These are phyloP conservation scores for Penicillium sp. DNA, from an alignment of 2,329 filamentous ascomycete species.

Conservation along the genomic window DNA sequence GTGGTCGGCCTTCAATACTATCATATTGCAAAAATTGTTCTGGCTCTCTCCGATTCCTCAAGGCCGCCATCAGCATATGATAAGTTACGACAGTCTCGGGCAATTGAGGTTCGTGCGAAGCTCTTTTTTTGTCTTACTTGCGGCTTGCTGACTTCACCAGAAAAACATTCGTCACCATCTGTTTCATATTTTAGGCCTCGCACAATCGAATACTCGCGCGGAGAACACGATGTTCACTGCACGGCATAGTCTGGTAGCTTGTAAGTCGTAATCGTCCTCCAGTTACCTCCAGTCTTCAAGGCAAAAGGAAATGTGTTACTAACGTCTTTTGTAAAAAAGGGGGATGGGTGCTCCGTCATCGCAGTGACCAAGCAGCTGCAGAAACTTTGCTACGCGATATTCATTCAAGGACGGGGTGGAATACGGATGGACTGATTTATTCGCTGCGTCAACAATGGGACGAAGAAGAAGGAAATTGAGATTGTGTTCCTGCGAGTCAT, in stretches of 20 bases:
- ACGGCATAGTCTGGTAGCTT: constrained; percentile 26
- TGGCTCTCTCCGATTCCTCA: constrained; percentile 19
- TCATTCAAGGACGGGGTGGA: constrained; percentile 27
- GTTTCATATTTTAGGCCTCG: constrained; percentile 24
- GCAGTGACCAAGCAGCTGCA: constrained; percentile 25
- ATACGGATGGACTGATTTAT: constrained; percentile 23
- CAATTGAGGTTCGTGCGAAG: constrained; percentile 17
- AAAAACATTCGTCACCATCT: constrained; percentile 23
- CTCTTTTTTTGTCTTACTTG: background rate
- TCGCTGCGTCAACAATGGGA: constrained; percentile 25
- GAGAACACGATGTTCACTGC: constrained; percentile 30
- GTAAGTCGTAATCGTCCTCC: constrained; percentile 12
- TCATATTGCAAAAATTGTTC: constrained; percentile 33
- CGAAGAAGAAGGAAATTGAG: too few relatives aligned
- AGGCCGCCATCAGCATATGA: constrained; percentile 17
- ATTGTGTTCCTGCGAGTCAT: too few relatives aligned
- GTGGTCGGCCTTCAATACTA: constrained; percentile 39
- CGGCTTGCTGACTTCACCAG: constrained; percentile 4
- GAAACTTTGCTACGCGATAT: constrained; percentile 22
- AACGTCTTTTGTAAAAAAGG: constrained; percentile 9
- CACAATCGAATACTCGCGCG: constrained; percentile 25
- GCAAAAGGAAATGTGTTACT: background rate
- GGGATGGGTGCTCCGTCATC: constrained; percentile 27
- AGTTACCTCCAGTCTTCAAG: background rate
- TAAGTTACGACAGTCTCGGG: constrained; percentile 20